Base-by-base conservation (phyloP, 768 basidiomycete species). In the Lactarius pseudohatsudake region DNA sequence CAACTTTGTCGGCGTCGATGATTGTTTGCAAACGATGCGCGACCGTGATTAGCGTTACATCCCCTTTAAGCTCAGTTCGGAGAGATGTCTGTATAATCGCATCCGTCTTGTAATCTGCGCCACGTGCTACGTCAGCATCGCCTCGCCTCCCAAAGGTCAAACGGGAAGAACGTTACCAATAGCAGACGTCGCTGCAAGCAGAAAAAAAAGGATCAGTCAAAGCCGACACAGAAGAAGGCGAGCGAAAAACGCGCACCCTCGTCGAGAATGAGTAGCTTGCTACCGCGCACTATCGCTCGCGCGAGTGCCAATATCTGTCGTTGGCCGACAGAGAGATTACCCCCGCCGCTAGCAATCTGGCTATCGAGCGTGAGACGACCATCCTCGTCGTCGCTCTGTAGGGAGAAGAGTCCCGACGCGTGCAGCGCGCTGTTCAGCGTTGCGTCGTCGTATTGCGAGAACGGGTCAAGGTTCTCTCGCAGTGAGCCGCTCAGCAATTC, bases 1-100 rank as follows among this genome's bases (percentile, higher is more conserved):
- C 78, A 57, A 87, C 83, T 69, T 84, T 83, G 72, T 88, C 85
- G 4, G 85, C 83, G 61, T 86, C 85, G 78, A 85, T 85, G 66
- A 87, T 82, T 7, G 82, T 86, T 64, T 81, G 79, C 9, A 85
- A 71, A n/a, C 86, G 80, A 72, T 87, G 85, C 1, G 86, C 86
- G 47, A 88, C 80, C 22, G 84, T 86, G 34, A 87, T 75, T 30
- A 87, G 75, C 0, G 86, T 87, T 0, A 79, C 79, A 55, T 77
- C 80, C 32, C 74, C 73, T 11, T 73, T 74, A 10, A 84, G 72
- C 66, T 80, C 79, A 32, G 77, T 77, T 11, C 86, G 78, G 61
- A 88, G 80, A 1, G 85, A 83, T 7, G 76, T 74, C 73, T 88
- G 87, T 64, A 88, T 86, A 64, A 81, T 73, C 0, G 79, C 72